phyloP scores from a whole-genome alignment of 1,139 yeast genomes.

The Blastobotrys apis region DNA sequence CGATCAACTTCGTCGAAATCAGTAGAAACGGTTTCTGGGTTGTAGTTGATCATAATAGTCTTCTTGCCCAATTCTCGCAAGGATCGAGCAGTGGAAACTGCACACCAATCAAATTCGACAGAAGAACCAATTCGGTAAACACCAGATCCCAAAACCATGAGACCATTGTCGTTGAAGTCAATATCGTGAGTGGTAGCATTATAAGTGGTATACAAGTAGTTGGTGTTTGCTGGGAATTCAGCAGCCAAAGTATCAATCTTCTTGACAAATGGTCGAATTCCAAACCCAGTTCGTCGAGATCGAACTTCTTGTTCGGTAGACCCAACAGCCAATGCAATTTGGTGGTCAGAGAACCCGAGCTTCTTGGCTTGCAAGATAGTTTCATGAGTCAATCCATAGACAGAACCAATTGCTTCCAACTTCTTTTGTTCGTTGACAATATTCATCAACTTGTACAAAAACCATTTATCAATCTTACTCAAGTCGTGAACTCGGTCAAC shows the following conservation, averaged over 20 bases:
- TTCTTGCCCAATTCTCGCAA: slow-evolving; percentile 81
- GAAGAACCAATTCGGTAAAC: slow-evolving; percentile 98
- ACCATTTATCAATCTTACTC: slow-evolving; percentile 94
- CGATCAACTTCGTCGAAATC: slow-evolving; percentile 98
- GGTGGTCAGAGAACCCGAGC: slow-evolving; percentile 92
- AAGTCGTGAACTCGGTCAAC: slow-evolving; percentile 89
- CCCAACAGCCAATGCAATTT: slow-evolving; percentile 73
- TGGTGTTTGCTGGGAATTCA: slow-evolving; percentile 96
- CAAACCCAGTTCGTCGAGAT: slow-evolving; percentile 67
- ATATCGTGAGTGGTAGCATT: slow-evolving; percentile 87
- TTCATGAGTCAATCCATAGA: slow-evolving; percentile 59
- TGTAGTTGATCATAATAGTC: slow-evolving; percentile 95
- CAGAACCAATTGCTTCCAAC: slow-evolving; percentile 59
- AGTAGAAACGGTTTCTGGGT: slow-evolving; percentile 97
- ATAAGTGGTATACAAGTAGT: slow-evolving; percentile 92
- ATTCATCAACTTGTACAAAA: slow-evolving; percentile 84
- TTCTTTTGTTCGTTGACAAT: slow-evolving; percentile 84
- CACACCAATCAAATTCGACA: slow-evolving; percentile 99
- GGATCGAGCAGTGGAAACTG: slow-evolving; percentile 93
- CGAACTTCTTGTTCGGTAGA: slow-evolving; percentile 76
- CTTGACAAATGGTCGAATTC: slow-evolving; percentile 89
- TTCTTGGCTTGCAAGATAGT: slow-evolving; percentile 78
- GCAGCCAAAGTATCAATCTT: slow-evolving; percentile 97
- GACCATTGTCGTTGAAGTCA: slow-evolving; percentile 81
- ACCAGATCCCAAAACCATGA: slow-evolving; percentile 95